Evolutionary conservation across 2,329 filamentous ascomycete genomes (phyloP).

Genomic region (Talaromyces sp.): DNA sequence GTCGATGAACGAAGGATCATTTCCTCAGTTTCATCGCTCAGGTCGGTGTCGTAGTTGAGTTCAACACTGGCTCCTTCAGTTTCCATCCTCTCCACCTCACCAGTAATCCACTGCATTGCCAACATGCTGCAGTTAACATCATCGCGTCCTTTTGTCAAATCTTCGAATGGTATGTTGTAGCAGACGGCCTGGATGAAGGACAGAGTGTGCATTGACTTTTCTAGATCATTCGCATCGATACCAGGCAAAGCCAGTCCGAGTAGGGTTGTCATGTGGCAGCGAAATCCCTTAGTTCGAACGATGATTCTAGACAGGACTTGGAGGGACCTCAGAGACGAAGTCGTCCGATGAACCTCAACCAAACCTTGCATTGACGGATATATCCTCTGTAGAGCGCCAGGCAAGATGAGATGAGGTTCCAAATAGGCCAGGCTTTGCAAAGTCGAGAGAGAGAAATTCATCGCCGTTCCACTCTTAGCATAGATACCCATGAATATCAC

Average conservation of each 20-base stretch:
- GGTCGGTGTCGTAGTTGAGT: slow-evolving; percentile 75
- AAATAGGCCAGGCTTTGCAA: slow-evolving; percentile 85
- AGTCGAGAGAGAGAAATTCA: slow-evolving; percentile 85
- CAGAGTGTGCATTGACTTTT: slow-evolving; percentile 91
- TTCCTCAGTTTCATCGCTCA: slow-evolving; percentile 81
- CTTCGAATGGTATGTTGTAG: slow-evolving; percentile 90
- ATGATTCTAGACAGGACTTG: slow-evolving; percentile 91
- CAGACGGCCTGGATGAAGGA: slow-evolving; percentile 94
- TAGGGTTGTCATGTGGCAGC: slow-evolving; percentile 90
- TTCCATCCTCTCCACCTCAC: slow-evolving; percentile 91
- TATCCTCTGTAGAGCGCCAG: slow-evolving; percentile 88
- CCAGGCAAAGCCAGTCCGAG: slow-evolving; percentile 90
- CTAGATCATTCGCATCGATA: slow-evolving; percentile 94
- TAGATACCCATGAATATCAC: slow-evolving; percentile 98
- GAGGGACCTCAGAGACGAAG: slow-evolving; percentile 83
- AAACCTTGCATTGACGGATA: slow-evolving; percentile 95
- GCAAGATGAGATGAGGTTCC: slow-evolving; percentile 85
- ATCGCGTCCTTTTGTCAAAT: slow-evolving; percentile 64
- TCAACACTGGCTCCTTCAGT: slow-evolving; percentile 76
- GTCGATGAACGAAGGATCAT: slow-evolving; percentile 89
- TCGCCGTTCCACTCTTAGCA: slow-evolving; percentile 86
- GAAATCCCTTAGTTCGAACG: slow-evolving; percentile 88
- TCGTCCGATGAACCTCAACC: slow-evolving; percentile 94
- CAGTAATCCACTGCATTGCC: slow-evolving; percentile 89
- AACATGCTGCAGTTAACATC: slow-evolving; percentile 68